Base-by-base conservation (phyloP, 768 basidiomycete genomes). In the Auricularia cornea region DNA sequence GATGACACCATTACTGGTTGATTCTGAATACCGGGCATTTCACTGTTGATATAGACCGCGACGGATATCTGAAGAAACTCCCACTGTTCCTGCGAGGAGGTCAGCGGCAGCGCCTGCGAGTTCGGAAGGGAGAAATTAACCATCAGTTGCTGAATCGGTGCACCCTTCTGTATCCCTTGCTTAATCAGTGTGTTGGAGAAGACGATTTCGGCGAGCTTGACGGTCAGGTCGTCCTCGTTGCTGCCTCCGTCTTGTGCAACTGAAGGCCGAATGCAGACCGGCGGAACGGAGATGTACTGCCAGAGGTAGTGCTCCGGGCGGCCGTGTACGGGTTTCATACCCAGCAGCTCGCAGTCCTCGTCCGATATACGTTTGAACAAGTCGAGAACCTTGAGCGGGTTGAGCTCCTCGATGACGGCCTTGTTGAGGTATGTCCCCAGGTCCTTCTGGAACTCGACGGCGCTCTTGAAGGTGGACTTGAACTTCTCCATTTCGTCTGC, bases 241-340 rank as follows among this genome's bases (percentile, higher is more conserved):
- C 94, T 97, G 41, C 96, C 96, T 4, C 94, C 94, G 69, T 99
- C 97, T 74, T 98, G 97, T 0, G 92, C 89, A 1, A 99, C 97
- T 3, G 94, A 97, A 0, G 97, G 97, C 56, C 97, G 86, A 62
- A 99, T 99, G 72, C 94, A 95, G 23, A 97, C 94, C 0, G 97
- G 97, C 44, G 97, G 97, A 32, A 99, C 97, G 28, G 94, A 96
- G 16, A 99, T 85, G 74, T 98, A 99, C 74, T 98, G 96, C 96
- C 97, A 99, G 60, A 99, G 85, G 69, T 94, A 97, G 72, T 98
- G 91, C 77, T 99, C 97, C 11, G 97, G 97, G 61, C 97, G 79
- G 57, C 96, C 95, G 70, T 86, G 87, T 16, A 83, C 83, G 1
- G 97, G 97, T 63, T 91, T 86, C 63, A 98, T 75, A 2, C 97